Evolutionary conservation across 345 rosid species (phyloP).

Genomic region (Crucihimalaya himalaica): DNA sequence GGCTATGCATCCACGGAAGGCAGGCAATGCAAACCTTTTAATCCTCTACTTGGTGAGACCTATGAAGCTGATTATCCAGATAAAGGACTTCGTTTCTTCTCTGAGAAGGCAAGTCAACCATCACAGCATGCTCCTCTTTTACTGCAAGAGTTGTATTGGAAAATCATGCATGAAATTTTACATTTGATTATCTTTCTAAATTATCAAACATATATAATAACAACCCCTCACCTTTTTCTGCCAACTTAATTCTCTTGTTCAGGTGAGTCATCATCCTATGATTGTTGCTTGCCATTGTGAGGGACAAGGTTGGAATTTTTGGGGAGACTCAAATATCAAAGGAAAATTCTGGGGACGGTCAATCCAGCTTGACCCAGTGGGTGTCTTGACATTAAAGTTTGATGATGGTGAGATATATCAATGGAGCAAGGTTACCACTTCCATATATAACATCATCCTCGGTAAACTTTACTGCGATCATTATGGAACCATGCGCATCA

Average conservation of each 20-base stretch:
- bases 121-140: not conserved
- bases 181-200: not conserved
- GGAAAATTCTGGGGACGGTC: constrained; percentile 99
- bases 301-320: constrained; percentile 98
- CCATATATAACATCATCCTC: constrained; percentile 93
- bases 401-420: constrained; percentile 90
- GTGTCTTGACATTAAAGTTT: constrained; percentile 78
- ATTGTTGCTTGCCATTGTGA: constrained; percentile 98
- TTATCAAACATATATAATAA: not conserved
- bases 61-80: constrained; percentile 99
- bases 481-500: constrained; percentile 96
- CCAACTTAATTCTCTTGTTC: constrained; percentile 41
- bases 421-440: constrained; percentile 99
- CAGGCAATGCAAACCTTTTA: constrained; percentile 96
- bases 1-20: constrained; percentile 99
- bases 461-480: constrained; percentile 97
- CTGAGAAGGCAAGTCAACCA: constrained; percentile 76
- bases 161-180: constrained; percentile 12
- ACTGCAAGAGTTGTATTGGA: constrained; percentile 5
- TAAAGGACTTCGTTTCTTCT: constrained; percentile 93
- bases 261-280: constrained; percentile 99
- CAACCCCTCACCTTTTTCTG: constrained; percentile 2
- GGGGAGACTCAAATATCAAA: constrained; percentile 98
- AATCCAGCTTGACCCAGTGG: constrained; percentile 98
- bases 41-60: constrained; percentile 98